Evolutionary conservation across 2,329 filamentous ascomycete genomes (phyloP).

Genomic region (Alternaria gaisen): DNA sequence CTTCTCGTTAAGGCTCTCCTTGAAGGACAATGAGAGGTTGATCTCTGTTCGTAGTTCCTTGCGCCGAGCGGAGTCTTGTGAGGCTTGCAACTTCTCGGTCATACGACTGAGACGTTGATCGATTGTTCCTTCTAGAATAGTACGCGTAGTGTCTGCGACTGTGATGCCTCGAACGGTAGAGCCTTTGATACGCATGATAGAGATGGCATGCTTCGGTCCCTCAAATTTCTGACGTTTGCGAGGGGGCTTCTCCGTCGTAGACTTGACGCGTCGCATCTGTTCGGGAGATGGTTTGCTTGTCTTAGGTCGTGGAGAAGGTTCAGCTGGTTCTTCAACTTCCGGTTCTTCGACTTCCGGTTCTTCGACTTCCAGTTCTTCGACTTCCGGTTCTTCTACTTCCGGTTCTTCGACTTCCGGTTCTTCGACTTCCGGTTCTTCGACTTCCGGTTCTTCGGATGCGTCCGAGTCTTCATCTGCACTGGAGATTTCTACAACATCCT

Average conservation of each 20-base stretch:
- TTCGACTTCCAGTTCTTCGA: too few species aligned
- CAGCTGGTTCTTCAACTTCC: conserved; percentile 27
- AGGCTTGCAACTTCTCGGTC: conserved; percentile 48
- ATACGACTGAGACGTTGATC: conserved; percentile 57
- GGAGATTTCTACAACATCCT: conserved; percentile 22
- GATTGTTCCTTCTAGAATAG: conserved; percentile 60
- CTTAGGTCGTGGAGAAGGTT: conserved; percentile 20
- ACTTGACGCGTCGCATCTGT: conserved; percentile 20
- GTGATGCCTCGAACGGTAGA: conserved; percentile 54
- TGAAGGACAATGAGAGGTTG: conserved; percentile 59
- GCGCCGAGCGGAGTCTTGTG: conserved; percentile 51
- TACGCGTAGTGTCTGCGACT: conserved; percentile 62
- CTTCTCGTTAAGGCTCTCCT: conserved; percentile 58
- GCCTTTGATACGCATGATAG: conserved; percentile 52
- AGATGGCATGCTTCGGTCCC: conserved; percentile 43
- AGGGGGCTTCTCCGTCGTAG: conserved; percentile 31
- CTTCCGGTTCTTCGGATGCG: conserved; percentile 26
- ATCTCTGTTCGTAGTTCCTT: conserved; percentile 55
- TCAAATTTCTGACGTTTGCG: conserved; percentile 40
- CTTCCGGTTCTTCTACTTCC: conserved; percentile 27
- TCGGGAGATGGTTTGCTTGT: conserved; percentile 25
- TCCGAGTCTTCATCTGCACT: conserved; percentile 28
- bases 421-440: conserved; percentile 30
- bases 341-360: conserved; percentile 27
- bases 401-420: conserved; percentile 28